phyloP scores from a whole-genome alignment of 129 eudicot genomes.

The Flaveria trinervia region DNA sequence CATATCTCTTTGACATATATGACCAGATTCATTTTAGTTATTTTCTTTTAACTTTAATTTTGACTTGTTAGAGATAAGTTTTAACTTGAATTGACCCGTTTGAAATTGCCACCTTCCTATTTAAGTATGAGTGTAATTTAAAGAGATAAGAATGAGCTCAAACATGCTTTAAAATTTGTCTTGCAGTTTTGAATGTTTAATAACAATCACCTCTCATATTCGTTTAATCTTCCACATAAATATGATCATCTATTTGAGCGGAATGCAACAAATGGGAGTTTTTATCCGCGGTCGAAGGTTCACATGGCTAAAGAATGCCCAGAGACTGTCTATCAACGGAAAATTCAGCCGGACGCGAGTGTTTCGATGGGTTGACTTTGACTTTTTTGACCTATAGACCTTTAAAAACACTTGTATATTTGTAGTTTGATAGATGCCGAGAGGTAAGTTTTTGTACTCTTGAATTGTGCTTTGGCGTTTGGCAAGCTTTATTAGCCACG shows the following conservation, averaged over 20 bases:
- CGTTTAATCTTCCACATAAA: slow-evolving; percentile 40
- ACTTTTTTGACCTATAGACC: slow-evolving; percentile 17
- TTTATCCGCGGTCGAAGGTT: slow-evolving; percentile 85
- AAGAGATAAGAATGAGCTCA: not conserved
- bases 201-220: slow-evolving; percentile 4
- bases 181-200: not conserved
- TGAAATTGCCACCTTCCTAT: not conserved
- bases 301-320: slow-evolving; percentile 80
- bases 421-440: slow-evolving; percentile 9
- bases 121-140: not conserved
- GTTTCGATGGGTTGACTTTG: slow-evolving; percentile 34
- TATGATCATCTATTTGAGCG: slow-evolving; percentile 62
- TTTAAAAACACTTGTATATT: slow-evolving; percentile 28
- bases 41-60: not conserved
- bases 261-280: slow-evolving; percentile 75
- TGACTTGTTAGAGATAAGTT: not conserved
- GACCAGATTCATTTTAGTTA: too few relatives aligned
- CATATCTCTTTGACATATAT: too few relatives aligned
- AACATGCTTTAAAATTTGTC: too few relatives aligned
- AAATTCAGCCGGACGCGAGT: slow-evolving; percentile 38
- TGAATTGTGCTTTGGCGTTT: slow-evolving; percentile 7
- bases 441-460: slow-evolving; percentile 33
- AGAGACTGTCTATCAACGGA: slow-evolving; percentile 48
- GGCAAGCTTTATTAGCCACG: slow-evolving; percentile 5
- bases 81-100: not conserved